These are phyloP conservation scores for Ceriops decandra DNA, from an alignment of 345 rosid species.

Conservation along the genomic window DNA sequence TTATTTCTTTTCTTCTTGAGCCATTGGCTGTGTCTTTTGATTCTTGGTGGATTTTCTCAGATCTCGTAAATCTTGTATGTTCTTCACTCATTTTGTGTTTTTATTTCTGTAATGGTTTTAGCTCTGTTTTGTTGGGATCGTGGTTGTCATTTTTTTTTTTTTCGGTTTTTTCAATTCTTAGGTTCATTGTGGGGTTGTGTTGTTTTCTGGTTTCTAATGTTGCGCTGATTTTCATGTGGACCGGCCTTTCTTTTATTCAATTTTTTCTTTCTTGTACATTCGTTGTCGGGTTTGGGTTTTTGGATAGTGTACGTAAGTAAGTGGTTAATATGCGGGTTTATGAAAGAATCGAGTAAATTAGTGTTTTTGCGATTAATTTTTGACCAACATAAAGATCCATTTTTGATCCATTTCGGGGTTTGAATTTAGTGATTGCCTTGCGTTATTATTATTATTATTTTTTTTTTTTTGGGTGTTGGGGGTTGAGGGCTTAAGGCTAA, in stretches of 20 bases:
- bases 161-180: background rate
- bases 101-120: too few relatives aligned
- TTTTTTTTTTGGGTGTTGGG: background rate
- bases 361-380: background rate
- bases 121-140: background rate
- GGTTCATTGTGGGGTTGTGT: background rate
- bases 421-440: background rate
- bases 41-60: constrained; percentile 17
- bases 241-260: background rate
- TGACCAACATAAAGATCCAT: background rate
- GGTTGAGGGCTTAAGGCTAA: background rate
- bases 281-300: background rate
- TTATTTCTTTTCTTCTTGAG: too few relatives aligned
- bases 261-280: background rate
- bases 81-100: background rate
- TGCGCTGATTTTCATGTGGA: too few relatives aligned
- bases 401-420: background rate
- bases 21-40: background rate
- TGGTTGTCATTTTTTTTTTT: background rate
- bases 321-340: background rate
- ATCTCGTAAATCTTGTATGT: constrained; percentile 42
- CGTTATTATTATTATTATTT: background rate
- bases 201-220: too few relatives aligned
- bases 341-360: background rate
- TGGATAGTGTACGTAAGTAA: background rate